Evolutionary conservation across 495 filamentous ascomycete species (phyloP).

Genomic region (Hyaloscypha hepaticicola): DNA sequence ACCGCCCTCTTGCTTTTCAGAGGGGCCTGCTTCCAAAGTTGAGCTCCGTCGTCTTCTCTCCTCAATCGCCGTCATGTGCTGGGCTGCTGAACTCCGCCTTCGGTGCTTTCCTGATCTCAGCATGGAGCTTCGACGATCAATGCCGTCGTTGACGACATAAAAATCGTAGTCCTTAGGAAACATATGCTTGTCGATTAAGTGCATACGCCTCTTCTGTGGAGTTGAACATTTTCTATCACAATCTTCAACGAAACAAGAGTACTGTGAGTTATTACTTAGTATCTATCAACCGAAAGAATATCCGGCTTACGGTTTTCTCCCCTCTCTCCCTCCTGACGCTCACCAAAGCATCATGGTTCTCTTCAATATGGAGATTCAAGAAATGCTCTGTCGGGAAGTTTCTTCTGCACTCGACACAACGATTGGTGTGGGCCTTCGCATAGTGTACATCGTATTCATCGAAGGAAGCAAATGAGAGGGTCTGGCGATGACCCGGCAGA

Average conservation of each 20-base stretch:
- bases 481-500: constrained; percentile 73
- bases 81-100: constrained; percentile 29
- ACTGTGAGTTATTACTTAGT: constrained; percentile 47
- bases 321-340: constrained; percentile 70
- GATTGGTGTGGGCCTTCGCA: constrained; percentile 73
- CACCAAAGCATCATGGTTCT: constrained; percentile 83
- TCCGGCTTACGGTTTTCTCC: constrained; percentile 76
- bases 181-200: constrained; percentile 91
- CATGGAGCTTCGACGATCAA: constrained; percentile 80
- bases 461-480: constrained; percentile 67
- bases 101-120: constrained; percentile 46
- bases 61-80: constrained; percentile 34
- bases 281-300: background rate
- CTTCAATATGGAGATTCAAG: constrained; percentile 81
- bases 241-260: constrained; percentile 82
- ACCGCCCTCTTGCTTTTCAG: constrained; percentile 29
- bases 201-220: constrained; percentile 77
- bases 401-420: constrained; percentile 77
- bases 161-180: constrained; percentile 95
- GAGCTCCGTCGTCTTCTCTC: constrained; percentile 52
- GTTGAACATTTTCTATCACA: constrained; percentile 86
- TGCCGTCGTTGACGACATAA: constrained; percentile 79
- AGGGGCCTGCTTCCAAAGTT: constrained; percentile 31
- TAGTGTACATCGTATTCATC: constrained; percentile 90
- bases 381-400: constrained; percentile 74